Conservation (phyloP, 202 grass and related monocot species). For the Brachypodium distachyon region DNA sequence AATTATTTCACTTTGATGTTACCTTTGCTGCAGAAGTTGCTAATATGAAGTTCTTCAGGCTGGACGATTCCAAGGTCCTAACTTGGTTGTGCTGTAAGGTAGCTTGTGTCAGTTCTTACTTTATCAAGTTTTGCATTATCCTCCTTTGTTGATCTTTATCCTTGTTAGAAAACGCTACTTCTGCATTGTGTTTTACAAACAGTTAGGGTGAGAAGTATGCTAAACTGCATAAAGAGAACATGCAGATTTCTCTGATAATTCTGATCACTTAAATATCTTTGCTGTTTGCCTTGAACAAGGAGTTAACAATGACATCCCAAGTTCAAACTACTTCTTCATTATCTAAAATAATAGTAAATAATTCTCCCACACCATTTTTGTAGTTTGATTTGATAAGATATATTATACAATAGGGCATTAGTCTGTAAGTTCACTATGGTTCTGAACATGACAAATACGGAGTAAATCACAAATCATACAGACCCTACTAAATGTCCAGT, state of each 20-base stretch:
- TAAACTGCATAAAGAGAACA: constrained; percentile 4
- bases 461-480: neutral
- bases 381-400: neutral
- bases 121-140: neutral
- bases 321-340: neutral
- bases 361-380: neutral
- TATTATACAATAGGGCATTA: neutral
- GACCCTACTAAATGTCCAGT: neutral
- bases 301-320: neutral
- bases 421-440: neutral
- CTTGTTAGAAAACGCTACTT: neutral
- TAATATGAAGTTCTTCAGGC: constrained; percentile 71
- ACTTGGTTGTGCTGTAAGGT: constrained; percentile 96
- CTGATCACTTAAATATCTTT: neutral
- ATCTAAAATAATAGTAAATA: too few relatives aligned
- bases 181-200: neutral
- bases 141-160: neutral
- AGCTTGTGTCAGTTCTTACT: constrained; percentile 9
- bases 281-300: neutral
- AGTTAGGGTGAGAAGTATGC: neutral
- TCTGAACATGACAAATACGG: neutral
- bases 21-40: constrained; percentile 68
- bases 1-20: constrained; percentile 15
- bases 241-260: neutral
- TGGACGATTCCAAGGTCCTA: constrained; percentile 86